These are phyloP conservation scores for Beauveria sp. DNA, from an alignment of 2,329 filamentous ascomycete species.

Conservation along the genomic window DNA sequence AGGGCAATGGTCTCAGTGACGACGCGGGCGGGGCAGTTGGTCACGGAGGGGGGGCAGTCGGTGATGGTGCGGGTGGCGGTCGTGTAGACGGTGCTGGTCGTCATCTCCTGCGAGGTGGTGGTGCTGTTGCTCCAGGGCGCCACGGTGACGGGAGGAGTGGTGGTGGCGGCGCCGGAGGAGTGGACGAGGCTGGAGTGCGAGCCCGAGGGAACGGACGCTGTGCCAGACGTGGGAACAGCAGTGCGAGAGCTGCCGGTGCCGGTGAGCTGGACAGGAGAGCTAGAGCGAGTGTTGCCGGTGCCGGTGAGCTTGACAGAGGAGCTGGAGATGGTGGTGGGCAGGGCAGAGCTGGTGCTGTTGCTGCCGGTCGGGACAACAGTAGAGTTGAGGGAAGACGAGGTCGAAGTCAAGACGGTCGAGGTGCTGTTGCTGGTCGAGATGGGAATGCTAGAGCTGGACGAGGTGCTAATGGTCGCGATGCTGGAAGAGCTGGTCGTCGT, in stretches of 20 bases:
- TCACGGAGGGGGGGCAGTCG: conserved; percentile 14
- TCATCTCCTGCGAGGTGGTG: conserved; percentile 7
- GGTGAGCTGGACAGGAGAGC: not conserved
- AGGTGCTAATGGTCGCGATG: conserved; percentile 10
- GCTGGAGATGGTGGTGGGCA: not conserved
- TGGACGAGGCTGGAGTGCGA: not conserved
- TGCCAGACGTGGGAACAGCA: not conserved
- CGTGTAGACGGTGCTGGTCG: conserved; percentile 14
- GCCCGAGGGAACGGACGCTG: not conserved
- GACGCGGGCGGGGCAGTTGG: conserved; percentile 14
- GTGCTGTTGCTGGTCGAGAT: not conserved
- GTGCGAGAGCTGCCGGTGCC: not conserved
- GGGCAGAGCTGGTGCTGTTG: not conserved
- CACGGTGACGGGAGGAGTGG: not conserved
- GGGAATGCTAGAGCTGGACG: conserved; percentile 7
- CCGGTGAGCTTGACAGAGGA: not conserved
- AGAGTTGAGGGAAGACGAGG: not conserved
- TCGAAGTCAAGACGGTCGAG: not conserved
- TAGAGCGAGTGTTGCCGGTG: not conserved
- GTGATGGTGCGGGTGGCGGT: conserved; percentile 15
- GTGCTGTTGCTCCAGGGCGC: conserved; percentile 7
- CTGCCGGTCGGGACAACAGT: too few species aligned
- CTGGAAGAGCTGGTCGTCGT: conserved; percentile 2
- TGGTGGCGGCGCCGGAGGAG: not conserved
- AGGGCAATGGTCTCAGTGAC: conserved; percentile 11